Percentiles rank a stretch among this genome's conserved stretches.
Evolutionary conservation across 1,284 basidiomycete species (phyloP).

Genomic region (Ceratobasidium sp.): DNA sequence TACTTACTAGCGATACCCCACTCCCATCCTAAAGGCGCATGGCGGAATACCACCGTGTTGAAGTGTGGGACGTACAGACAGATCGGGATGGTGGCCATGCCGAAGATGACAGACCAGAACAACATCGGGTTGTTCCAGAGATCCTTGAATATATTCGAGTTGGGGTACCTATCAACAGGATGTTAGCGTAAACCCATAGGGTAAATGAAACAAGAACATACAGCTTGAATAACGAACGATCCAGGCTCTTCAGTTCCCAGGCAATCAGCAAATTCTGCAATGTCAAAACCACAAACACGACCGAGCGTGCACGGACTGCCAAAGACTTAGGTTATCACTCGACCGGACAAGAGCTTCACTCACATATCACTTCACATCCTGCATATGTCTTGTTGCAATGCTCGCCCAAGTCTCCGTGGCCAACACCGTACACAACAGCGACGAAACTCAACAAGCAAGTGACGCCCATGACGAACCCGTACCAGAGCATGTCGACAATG

Average conservation of each 20-base stretch:
- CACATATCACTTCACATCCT: constrained; percentile 60
- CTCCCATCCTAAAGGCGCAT: constrained; percentile 60
- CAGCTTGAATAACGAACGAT: constrained; percentile 22
- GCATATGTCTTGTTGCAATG: constrained; percentile 62
- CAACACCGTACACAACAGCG: constrained; percentile 66
- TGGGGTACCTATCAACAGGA: constrained; percentile 46
- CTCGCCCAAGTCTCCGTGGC: constrained; percentile 61
- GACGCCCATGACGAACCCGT: constrained; percentile 71
- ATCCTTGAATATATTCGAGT: constrained; percentile 62
- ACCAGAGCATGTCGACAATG: constrained; percentile 67
- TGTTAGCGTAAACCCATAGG: constrained; percentile 25
- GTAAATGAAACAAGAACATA: neutral
- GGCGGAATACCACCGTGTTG: constrained; percentile 56
- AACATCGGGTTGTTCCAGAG: constrained; percentile 65
- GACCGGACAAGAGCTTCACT: neutral
- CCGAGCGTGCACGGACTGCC: constrained; percentile 62
- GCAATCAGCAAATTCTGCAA: constrained; percentile 61
- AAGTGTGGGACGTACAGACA: constrained; percentile 62
- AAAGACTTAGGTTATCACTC: no score
- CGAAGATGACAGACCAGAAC: constrained; percentile 62
- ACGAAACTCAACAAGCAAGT: constrained; percentile 65
- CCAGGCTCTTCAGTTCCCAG: constrained; percentile 56
- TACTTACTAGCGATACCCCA: constrained; percentile 56
- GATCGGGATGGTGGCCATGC: constrained; percentile 63
- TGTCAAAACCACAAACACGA: constrained; percentile 65